A percentile compares a stretch with the other conserved stretches of the same genome.
Evolutionary conservation across 2,329 filamentous ascomycete species (phyloP).

Genomic region (Diaporthe aspalathi): DNA sequence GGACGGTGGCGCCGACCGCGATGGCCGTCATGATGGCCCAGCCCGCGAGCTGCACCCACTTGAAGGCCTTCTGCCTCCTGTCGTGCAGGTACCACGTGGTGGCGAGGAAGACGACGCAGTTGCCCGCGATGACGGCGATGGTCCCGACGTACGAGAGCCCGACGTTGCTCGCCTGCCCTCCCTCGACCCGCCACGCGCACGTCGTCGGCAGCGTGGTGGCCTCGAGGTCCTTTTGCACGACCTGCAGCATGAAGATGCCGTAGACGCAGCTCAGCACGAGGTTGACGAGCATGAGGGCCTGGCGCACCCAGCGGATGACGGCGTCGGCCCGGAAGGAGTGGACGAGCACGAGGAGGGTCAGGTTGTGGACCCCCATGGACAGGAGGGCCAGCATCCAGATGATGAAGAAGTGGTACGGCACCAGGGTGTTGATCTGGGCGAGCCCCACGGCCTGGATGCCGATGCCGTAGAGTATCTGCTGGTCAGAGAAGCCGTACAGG

Average conservation of each 20-base stretch:
- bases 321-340: conserved; percentile 75
- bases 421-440: conserved; percentile 67
- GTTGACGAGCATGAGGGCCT: conserved; percentile 75
- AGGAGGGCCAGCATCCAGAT: conserved; percentile 73
- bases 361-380: conserved; percentile 74
- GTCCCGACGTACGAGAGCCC: conserved; percentile 68
- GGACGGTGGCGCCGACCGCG: conserved; percentile 67
- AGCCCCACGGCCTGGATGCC: conserved; percentile 74
- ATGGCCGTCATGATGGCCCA: conserved; percentile 67
- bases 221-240: conserved; percentile 61
- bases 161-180: conserved; percentile 52
- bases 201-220: conserved; percentile 65
- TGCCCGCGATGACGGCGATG: conserved; percentile 69
- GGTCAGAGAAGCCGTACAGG: conserved; percentile 73
- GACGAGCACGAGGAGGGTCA: conserved; percentile 72
- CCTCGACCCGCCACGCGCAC: conserved; percentile 67
- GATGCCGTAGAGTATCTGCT: conserved; percentile 76
- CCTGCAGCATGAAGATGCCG: conserved; percentile 67
- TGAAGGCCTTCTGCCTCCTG: conserved; percentile 65
- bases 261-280: conserved; percentile 67
- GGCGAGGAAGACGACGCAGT: conserved; percentile 67
- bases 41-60: conserved; percentile 63
- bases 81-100: conserved; percentile 75
- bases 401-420: conserved; percentile 77
- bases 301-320: conserved; percentile 74